A percentile compares a stretch with the other conserved stretches of the same genome.
Conservation (phyloP, 352 stramenopile species). For the Phytophthora litchii region DNA sequence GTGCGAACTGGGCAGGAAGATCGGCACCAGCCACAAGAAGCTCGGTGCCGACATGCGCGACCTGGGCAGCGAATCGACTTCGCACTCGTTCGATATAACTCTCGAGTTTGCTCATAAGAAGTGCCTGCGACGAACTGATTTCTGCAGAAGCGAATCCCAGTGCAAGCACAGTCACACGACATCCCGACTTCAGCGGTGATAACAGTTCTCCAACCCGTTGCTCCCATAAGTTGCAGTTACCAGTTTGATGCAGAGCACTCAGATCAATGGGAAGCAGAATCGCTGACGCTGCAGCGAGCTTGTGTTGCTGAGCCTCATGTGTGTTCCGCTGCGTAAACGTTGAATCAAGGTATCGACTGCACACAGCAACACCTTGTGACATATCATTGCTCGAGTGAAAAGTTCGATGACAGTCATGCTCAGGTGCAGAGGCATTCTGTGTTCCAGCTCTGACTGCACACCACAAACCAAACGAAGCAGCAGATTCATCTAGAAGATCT, state of each 20-base stretch:
- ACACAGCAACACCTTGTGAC: slow-evolving; percentile 44
- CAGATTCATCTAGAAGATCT: slow-evolving; percentile 61
- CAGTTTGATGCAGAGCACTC: slow-evolving; percentile 38
- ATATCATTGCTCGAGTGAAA: slow-evolving; percentile 23
- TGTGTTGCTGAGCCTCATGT: slow-evolving; percentile 25
- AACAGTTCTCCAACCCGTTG: slow-evolving; percentile 46
- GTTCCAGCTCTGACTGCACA: slow-evolving; percentile 65
- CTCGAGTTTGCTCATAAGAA: slow-evolving; percentile 32
- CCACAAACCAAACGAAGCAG: slow-evolving; percentile 76
- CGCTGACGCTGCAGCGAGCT: slow-evolving; percentile 53
- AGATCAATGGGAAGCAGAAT: slow-evolving; percentile 68
- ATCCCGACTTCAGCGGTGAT: slow-evolving; percentile 31
- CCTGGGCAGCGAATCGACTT: slow-evolving; percentile 16
- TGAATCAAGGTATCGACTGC: slow-evolving; percentile 66
- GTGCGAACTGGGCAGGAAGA: slow-evolving; percentile 35
- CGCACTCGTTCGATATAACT: slow-evolving; percentile 38
- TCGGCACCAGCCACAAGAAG: slow-evolving; percentile 20
- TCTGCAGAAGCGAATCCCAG: slow-evolving; percentile 50
- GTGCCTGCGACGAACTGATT: slow-evolving; percentile 21
- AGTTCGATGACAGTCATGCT: slow-evolving; percentile 34
- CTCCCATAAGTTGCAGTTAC: slow-evolving; percentile 47
- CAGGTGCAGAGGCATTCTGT: slow-evolving; percentile 30
- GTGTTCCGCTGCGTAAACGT: slow-evolving; percentile 32
- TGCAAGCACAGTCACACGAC: slow-evolving; percentile 43
- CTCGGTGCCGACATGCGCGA: slow-evolving; percentile 37